Evolutionary conservation across 2,329 filamentous ascomycete species (phyloP), one percentile per base, ranked within the genome.

Genomic region (Fusarium pseudonygamai): DNA sequence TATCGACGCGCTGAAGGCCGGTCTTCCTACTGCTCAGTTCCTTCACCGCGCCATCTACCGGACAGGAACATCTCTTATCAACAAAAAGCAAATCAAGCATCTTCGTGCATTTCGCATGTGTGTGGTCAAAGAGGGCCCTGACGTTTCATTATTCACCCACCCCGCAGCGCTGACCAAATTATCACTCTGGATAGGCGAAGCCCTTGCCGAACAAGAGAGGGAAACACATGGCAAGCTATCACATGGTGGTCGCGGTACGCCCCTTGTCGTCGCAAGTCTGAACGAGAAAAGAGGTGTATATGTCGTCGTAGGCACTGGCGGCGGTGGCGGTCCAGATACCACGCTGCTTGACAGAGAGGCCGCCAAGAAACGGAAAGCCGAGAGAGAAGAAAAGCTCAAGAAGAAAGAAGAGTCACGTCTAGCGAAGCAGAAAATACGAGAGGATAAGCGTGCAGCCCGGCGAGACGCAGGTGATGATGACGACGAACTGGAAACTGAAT

Each of bases 71-170:
- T 92, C 93, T 0, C 87, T 99, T 34, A 93, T 99, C 67, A 93
- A 94, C 74, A 99, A 99, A 84, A 92, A 93, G 66, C 95, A 98
- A 78, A 97, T 99, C 79, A 93, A 94, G 42, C 95, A 98, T 80
- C 86, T 99, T 22, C 91, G 94, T 53, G 93, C 96, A 2, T 99
- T 98, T 81, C 93, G 96, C 56, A 95, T 99, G 88, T 97, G 93
- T 39, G 93, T 98, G 8, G 95, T 99, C 76, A 97, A 97, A 80
- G 96, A 98, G 78, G 95, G 96, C 0, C 94, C 95, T 1, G 96
- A 98, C 77, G 93, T 97, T 1, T 84, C 89, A n/a, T 88, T 98
- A 16, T 99, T 99, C 83, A 95, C 92, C 2, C 96, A 98, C 78
- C 95, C 96, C 0, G 94, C 95, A 11, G 96, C 96, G 4, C 85